Base-by-base conservation (phyloP, 1,284 basidiomycete species). In the Heterobasidion occidentale region DNA sequence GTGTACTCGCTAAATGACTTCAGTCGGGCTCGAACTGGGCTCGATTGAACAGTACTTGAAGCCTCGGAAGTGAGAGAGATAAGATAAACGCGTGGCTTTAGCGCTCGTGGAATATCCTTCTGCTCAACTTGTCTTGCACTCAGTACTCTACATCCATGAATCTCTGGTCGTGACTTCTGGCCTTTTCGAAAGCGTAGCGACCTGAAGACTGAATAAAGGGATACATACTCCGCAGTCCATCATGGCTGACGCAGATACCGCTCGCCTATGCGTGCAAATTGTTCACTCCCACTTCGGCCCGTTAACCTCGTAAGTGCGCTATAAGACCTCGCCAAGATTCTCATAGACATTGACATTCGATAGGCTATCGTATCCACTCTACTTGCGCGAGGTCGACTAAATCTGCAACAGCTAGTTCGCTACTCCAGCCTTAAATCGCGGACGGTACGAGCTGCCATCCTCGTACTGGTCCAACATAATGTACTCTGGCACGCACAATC, bases 401-500 rank as follows among this genome's bases (percentile, higher is more conserved):
- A 88, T 7, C 75, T 95, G 35, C 64, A 78, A 3, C 83, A 88
- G 60, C 73, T 96, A 42, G 76, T 90, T 49, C 85, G 85, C 51
- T 83, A 82, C 67, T 80, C 88, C 46, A 68, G 70, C n/a, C 68
- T 90, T 45, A 84, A 84, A 64, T 78, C 84, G 8, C 79, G 86
- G 15, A 83, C 81, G 1, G 79, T 89, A 34, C 83, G 90, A 54
- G 86, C 88, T 19, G 78, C 86, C 34, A 76, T 98, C 51, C 74
- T 98, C 56, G 82, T 90, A 52, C 82, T 99, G 54, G 80, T 95
- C 27, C 95, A 98, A 70, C 95, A 99, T 70, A 94, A 95, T 68
- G 74, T 98, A 54, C 78, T 95, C 45, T 92, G 91, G 81, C 88
- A 94, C 66, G 85, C 90, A 2, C 79, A 81, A 50, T 81, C 80